A percentile compares a stretch with the other conserved stretches of the same genome.
Conservation (phyloP, 305 asterid species). For the Petunia hybrid region DNA sequence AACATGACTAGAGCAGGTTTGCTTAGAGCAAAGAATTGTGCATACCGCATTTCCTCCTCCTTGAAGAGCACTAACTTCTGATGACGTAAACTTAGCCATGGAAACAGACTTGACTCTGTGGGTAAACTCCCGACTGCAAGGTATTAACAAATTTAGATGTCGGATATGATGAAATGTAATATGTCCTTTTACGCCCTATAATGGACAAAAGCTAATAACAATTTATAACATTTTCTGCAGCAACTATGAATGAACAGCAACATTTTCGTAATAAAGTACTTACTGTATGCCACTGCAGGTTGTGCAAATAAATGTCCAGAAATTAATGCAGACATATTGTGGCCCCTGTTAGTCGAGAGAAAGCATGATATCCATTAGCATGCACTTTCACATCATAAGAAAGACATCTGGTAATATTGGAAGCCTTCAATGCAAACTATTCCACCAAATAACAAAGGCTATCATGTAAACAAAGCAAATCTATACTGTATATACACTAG, state of each 20-base stretch:
- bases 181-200: too few species aligned
- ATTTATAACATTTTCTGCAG: neutral
- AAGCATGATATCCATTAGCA: constrained; percentile 24
- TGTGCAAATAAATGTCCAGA: constrained; percentile 96
- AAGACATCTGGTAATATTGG: neutral
- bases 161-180: neutral
- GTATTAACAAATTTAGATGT: constrained; percentile 40
- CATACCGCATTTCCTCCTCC: constrained; percentile 99
- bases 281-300: constrained; percentile 99
- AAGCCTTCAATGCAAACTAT: too few species aligned
- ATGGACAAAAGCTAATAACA: neutral
- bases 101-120: constrained; percentile 98
- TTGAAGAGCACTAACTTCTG: constrained; percentile 98
- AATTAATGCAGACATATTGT: constrained; percentile 93
- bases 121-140: constrained; percentile 97
- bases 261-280: constrained; percentile 38
- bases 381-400: constrained; percentile 24
- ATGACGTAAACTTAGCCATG: constrained; percentile 96
- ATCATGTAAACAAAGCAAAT: too few species aligned
- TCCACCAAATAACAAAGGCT: too few species aligned
- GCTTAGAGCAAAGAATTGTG: constrained; percentile 38
- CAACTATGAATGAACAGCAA: constrained; percentile 29
- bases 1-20: constrained; percentile 15
- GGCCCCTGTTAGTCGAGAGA: constrained; percentile 75
- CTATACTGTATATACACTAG: too few species aligned